phyloP scores from a whole-genome alignment of 2,329 filamentous ascomycete genomes.

The Leptodontidium sp. region DNA sequence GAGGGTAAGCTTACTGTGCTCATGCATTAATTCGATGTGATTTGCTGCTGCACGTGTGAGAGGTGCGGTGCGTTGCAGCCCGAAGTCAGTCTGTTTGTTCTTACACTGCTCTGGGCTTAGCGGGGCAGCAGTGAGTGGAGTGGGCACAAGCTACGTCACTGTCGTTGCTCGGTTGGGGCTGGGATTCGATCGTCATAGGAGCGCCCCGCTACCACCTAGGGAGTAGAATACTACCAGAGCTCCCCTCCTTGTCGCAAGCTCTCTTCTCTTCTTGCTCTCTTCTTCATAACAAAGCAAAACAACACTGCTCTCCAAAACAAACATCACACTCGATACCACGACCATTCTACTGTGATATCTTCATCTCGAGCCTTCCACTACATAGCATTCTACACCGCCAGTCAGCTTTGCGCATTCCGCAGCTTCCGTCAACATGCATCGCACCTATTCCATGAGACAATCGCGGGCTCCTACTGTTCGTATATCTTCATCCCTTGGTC shows the following conservation, averaged over 20 bases:
- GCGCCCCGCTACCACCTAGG: neutral
- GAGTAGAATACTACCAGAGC: constrained; percentile 2
- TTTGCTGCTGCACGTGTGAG: neutral
- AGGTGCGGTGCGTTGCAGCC: neutral
- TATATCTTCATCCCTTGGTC: constrained; percentile 39
- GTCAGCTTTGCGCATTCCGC: constrained; percentile 18
- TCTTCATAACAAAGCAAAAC: constrained; percentile 18
- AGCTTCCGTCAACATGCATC: constrained; percentile 74
- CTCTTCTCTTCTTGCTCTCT: neutral
- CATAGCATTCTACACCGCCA: constrained; percentile 6
- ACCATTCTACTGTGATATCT: constrained; percentile 1
- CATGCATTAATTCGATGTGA: neutral
- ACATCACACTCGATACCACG: constrained; percentile 6
- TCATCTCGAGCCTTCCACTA: neutral
- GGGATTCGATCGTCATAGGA: neutral
- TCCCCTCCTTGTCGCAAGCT: neutral
- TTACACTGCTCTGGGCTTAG: constrained; percentile 7
- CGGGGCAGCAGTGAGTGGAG: neutral
- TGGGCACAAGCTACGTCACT: constrained; percentile 21
- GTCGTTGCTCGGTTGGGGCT: constrained; percentile 9
- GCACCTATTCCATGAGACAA: constrained; percentile 99
- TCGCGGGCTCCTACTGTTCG: constrained; percentile 92
- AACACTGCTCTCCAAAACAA: constrained; percentile 4
- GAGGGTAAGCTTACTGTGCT: no score
- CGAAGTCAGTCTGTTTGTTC: neutral